Percentiles rank a stretch among this genome's conserved stretches.
Conservation (phyloP, 2,329 filamentous ascomycete genomes). For the Fusarium hostae region DNA sequence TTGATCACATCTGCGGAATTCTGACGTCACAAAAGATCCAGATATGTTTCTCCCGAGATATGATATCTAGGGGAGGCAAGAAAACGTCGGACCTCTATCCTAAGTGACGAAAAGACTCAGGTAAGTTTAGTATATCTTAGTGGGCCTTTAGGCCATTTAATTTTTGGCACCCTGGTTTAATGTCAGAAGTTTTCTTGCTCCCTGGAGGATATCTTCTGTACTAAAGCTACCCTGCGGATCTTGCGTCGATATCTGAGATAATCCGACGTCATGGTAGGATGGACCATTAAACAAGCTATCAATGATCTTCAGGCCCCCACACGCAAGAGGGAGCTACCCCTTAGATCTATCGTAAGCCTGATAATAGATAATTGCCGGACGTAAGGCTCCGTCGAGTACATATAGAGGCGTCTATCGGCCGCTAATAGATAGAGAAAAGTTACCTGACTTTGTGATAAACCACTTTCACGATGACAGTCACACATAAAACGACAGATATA, state of each 20-base stretch:
- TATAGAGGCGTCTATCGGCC: not conserved
- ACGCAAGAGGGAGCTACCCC: not conserved
- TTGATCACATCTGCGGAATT: not conserved
- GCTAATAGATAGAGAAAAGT: not conserved
- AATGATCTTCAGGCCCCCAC: not conserved
- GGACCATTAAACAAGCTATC: not conserved
- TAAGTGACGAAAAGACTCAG: too few species aligned
- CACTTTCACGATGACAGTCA: conserved; percentile 1
- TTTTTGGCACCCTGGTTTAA: too few species aligned
- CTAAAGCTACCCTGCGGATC: not conserved
- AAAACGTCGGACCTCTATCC: too few species aligned
- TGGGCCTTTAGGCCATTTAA: too few species aligned
- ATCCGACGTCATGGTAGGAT: conserved; percentile 8
- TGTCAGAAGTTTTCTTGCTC: too few species aligned
- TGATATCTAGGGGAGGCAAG: too few species aligned
- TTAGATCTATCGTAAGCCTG: not conserved
- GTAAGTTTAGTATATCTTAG: too few species aligned
- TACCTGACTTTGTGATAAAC: not conserved
- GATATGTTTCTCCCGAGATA: not conserved
- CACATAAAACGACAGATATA: not conserved
- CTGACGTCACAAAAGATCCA: not conserved
- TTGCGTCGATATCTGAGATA: not conserved
- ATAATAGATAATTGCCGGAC: not conserved
- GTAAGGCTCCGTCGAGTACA: not conserved
- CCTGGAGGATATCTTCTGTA: not conserved